Base-by-base conservation (phyloP, 73 alveolate genomes). In the Paramecium caudatum region DNA sequence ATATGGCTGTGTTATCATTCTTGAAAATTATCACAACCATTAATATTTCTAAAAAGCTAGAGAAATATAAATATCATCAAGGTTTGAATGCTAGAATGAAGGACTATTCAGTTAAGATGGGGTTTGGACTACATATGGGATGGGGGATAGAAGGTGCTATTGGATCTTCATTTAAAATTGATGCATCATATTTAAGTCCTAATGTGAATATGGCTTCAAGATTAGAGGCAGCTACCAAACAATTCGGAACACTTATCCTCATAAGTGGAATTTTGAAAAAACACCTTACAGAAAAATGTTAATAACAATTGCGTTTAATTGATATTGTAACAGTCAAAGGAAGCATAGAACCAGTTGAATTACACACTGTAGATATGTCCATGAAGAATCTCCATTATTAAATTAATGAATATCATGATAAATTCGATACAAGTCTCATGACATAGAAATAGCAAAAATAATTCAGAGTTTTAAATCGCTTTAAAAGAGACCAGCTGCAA, bases 111-210 rank as follows among this genome's bases (percentile, higher is more conserved):
- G 97, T 97, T 19, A 97, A 92, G 91, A 94, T 97, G 95, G 99
- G 99, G 0, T 96, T 97, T 90, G 99, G 99, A 37, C 92, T 97
- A 3, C 98, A 96, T 82, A 90, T 96, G 61, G 99, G 99, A 9
- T 97, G 99, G 99, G 97, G 98, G 0, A 97, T 97, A 43, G 99
- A 97, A 45, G 99, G 99, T 0, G 99, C 99, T 30, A 97, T 97
- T 3, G 99, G 99, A 12, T 91, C 98, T 23, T 84, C 85, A 47
- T 97, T 93, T 82, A 97, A 97, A 86, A 96, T 97, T 50, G 99
- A 97, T 92, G 99, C 99, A 0, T 95, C 99, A 41, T 97, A 97
- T 91, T 92, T 97, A 47, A 91, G 97, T 9, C 98, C 99, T 19
- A 97, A 97, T 88, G 98, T 94, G 41, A 97, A 97, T 90, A 94